Evolutionary conservation across 768 basidiomycete genomes (phyloP).

Genomic region (Trametes villosa): DNA sequence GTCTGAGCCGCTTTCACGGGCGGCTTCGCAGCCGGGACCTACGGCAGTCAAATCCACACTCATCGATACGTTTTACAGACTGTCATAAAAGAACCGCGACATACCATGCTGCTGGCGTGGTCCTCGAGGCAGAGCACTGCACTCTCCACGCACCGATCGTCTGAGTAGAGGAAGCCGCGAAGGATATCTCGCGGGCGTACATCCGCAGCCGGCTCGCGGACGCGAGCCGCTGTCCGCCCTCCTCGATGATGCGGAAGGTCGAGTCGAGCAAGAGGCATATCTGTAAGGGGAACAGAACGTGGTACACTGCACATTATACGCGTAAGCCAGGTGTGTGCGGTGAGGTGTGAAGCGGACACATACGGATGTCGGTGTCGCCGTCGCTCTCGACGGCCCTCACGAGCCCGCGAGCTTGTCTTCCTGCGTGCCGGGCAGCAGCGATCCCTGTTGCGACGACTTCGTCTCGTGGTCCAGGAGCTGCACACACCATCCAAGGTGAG

Average conservation of each 20-base stretch:
- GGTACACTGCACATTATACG: too few species aligned
- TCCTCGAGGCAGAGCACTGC: slow-evolving; percentile 90
- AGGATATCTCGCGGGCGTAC: slow-evolving; percentile 88
- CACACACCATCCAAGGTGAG: too few species aligned
- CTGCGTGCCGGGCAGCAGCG: too few species aligned
- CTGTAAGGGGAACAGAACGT: slow-evolving; percentile 88
- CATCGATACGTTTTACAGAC: too few species aligned
- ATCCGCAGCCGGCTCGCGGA: slow-evolving; percentile 85
- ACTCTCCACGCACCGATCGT: slow-evolving; percentile 93
- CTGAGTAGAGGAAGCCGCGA: slow-evolving; percentile 96
- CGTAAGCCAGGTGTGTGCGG: too few species aligned
- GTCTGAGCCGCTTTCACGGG: too few species aligned
- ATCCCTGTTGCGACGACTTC: too few species aligned
- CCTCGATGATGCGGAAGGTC: slow-evolving; percentile 95
- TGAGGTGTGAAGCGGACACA: too few species aligned
- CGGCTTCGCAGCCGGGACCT: slow-evolving; percentile 77
- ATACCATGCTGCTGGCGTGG: slow-evolving; percentile 65
- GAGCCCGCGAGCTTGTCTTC: too few species aligned
- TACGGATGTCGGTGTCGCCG: too few species aligned
- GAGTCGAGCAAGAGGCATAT: slow-evolving; percentile 82
- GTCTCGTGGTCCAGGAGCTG: too few species aligned
- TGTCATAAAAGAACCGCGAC: not conserved
- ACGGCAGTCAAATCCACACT: not conserved
- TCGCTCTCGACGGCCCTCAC: too few species aligned
- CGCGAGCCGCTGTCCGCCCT: slow-evolving; percentile 74